Conservation (phyloP, 1,284 basidiomycete species). For the Pterula multifida region DNA sequence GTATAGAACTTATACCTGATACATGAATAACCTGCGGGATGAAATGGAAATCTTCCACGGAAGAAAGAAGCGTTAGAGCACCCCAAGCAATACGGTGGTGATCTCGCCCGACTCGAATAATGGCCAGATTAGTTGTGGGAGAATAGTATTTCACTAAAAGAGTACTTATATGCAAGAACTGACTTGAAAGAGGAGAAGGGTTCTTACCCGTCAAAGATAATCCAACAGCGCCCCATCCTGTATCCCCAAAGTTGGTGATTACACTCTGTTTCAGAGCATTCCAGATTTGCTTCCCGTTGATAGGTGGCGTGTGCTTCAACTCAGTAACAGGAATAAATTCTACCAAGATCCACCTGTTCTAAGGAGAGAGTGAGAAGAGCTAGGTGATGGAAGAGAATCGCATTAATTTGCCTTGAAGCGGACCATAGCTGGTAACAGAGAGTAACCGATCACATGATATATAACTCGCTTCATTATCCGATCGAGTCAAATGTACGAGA, state of each 20-base stretch:
- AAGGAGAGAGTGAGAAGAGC: too few species aligned
- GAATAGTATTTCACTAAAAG: conserved; percentile 70
- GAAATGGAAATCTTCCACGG: conserved; percentile 41
- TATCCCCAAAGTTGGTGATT: conserved; percentile 63
- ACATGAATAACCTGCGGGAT: conserved; percentile 66
- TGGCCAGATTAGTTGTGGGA: conserved; percentile 62
- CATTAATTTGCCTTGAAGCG: too few species aligned
- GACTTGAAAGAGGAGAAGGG: neutral
- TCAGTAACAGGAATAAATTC: conserved; percentile 42
- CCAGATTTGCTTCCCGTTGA: conserved; percentile 53
- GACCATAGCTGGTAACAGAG: too few species aligned
- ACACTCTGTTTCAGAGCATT: conserved; percentile 57
- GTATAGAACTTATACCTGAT: conserved; percentile 50
- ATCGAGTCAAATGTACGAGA: too few species aligned
- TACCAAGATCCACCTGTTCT: conserved; percentile 74
- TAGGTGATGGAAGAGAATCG: too few species aligned
- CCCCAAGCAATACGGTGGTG: conserved; percentile 67
- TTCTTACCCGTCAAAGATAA: conserved; percentile 49
- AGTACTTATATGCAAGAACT: neutral
- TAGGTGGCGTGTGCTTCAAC: conserved; percentile 9
- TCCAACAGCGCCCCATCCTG: conserved; percentile 69
- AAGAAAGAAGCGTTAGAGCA: conserved; percentile 49
- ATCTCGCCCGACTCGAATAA: conserved; percentile 67
- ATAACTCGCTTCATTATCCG: too few species aligned
- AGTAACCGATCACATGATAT: too few species aligned